These are phyloP conservation scores for Termitomyces sp. DNA, from an alignment of 768 basidiomycete genomes.

Conservation along the genomic window DNA sequence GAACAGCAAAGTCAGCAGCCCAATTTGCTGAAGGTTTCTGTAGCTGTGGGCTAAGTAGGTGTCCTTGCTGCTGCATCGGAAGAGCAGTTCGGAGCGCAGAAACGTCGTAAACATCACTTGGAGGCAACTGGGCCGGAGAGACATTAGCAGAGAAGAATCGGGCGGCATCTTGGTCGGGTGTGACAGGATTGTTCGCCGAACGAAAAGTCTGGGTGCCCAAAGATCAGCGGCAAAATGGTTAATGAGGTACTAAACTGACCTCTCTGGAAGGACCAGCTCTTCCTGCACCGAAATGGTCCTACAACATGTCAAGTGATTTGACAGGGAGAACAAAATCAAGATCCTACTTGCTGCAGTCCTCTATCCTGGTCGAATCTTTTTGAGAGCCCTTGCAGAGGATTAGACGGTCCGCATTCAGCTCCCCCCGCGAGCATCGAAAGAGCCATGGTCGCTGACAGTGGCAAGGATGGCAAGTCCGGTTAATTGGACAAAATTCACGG, in stretches of 20 bases:
- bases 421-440: slow-evolving; percentile 74
- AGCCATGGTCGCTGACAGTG: slow-evolving; percentile 45
- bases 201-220: slow-evolving; percentile 50
- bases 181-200: slow-evolving; percentile 36
- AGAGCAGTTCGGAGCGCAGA: slow-evolving; percentile 47
- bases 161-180: slow-evolving; percentile 59
- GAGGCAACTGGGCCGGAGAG: slow-evolving; percentile 26
- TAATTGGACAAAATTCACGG: slow-evolving; percentile 7
- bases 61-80: slow-evolving; percentile 24
- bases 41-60: slow-evolving; percentile 17
- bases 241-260: slow-evolving; percentile 28
- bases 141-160: slow-evolving; percentile 55
- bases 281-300: slow-evolving; percentile 69
- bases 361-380: slow-evolving; percentile 79
- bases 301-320: slow-evolving; percentile 5
- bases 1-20: slow-evolving; percentile 57
- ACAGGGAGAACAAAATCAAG: slow-evolving; percentile 5
- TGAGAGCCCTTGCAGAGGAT: slow-evolving; percentile 73
- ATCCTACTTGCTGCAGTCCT: slow-evolving; percentile 66
- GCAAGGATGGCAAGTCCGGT: not conserved
- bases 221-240: not conserved
- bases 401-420: slow-evolving; percentile 82
- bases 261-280: slow-evolving; percentile 60
- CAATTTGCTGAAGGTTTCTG: slow-evolving; percentile 37
- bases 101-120: slow-evolving; percentile 50